Evolutionary conservation across 2,329 filamentous ascomycete species (phyloP).

Genomic region (Hymenoscyphus occultus): DNA sequence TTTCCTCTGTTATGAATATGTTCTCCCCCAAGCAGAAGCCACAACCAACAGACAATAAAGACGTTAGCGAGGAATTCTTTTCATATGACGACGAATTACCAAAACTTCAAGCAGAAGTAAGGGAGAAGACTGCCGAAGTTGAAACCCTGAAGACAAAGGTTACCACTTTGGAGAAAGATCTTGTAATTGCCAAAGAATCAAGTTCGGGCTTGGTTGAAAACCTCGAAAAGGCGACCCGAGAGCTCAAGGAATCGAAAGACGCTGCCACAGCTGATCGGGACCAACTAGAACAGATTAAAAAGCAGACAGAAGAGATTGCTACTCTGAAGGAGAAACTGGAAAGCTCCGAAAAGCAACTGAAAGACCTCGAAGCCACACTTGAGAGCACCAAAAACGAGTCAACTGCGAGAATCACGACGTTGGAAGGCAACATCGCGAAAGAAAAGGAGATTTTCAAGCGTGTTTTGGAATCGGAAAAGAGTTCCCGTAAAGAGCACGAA

Average conservation of each 20-base stretch:
- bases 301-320: slow-evolving; percentile 30
- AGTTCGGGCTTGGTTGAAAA: slow-evolving; percentile 58
- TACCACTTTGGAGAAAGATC: slow-evolving; percentile 63
- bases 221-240: slow-evolving; percentile 41
- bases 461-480: slow-evolving; percentile 20
- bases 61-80: slow-evolving; percentile 71
- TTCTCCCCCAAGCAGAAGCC: slow-evolving; percentile 49
- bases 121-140: slow-evolving; percentile 68
- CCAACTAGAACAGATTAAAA: slow-evolving; percentile 24
- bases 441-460: slow-evolving; percentile 21
- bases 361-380: slow-evolving; percentile 24
- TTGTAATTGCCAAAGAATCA: slow-evolving; percentile 69
- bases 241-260: slow-evolving; percentile 71
- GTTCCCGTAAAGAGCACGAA: slow-evolving; percentile 26
- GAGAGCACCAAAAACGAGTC: slow-evolving; percentile 26
- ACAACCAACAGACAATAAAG: slow-evolving; percentile 38
- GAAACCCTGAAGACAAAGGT: slow-evolving; percentile 68
- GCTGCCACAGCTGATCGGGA: slow-evolving; percentile 40
- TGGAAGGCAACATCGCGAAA: slow-evolving; percentile 23
- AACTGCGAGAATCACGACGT: slow-evolving; percentile 18
- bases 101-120: slow-evolving; percentile 71
- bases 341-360: slow-evolving; percentile 26
- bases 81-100: slow-evolving; percentile 88
- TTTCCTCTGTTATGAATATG: slow-evolving; percentile 47
- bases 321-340: slow-evolving; percentile 32